These are phyloP conservation scores for Ascobolus immersus DNA, from an alignment of 495 filamentous ascomycete species.

Conservation along the genomic window DNA sequence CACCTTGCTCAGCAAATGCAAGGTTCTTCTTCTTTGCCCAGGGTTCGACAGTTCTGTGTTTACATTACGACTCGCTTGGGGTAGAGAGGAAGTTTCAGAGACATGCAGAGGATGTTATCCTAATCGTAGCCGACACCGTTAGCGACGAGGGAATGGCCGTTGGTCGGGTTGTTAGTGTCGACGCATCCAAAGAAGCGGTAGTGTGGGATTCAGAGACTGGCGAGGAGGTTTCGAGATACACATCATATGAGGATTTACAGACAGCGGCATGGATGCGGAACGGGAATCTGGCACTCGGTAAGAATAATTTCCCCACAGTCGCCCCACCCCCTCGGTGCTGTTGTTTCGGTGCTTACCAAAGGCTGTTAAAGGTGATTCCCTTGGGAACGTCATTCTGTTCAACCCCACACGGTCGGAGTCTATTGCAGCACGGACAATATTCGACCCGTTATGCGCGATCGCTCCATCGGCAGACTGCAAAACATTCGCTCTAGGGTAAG, in stretches of 20 bases:
- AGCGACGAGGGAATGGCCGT: conserved; percentile 60
- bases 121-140: conserved; percentile 73
- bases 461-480: conserved; percentile 80
- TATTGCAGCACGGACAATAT: conserved; percentile 74
- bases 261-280: conserved; percentile 91
- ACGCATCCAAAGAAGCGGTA: conserved; percentile 72
- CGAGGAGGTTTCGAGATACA: conserved; percentile 68
- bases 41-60: conserved; percentile 14
- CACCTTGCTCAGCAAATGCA: too few species aligned
- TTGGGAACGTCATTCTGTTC: conserved; percentile 77
- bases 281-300: conserved; percentile 92
- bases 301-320: conserved; percentile 1
- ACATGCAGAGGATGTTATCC: conserved; percentile 56
- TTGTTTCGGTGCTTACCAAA: not conserved
- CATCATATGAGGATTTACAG: conserved; percentile 61
- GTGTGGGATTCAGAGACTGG: conserved; percentile 93
- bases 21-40: conserved; percentile 14
- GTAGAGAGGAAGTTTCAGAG: conserved; percentile 68
- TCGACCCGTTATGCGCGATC: conserved; percentile 74
- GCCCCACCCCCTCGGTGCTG: not conserved
- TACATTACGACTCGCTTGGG: conserved; percentile 70
- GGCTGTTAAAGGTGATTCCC: conserved; percentile 10
- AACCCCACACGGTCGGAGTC: conserved; percentile 84
- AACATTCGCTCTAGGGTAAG: conserved; percentile 88
- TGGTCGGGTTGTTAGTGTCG: conserved; percentile 73